Evolutionary conservation across 1,139 yeast species (phyloP), one percentile per base, ranked within the genome.

Genomic region (Hanseniaspora uvarum): DNA sequence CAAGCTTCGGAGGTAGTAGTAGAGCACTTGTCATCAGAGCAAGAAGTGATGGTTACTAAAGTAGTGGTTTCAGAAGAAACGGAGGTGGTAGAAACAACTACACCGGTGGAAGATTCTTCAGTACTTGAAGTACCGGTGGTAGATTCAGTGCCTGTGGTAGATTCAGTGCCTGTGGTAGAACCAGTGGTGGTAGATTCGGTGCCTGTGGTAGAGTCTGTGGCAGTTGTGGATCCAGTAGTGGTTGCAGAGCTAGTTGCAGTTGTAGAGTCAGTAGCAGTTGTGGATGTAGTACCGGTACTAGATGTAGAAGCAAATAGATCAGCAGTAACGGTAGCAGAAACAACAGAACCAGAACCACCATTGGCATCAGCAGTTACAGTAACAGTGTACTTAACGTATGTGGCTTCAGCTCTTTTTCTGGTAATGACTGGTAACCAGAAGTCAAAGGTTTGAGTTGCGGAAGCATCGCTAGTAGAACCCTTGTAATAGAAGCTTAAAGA

Each of bases 71-170:
- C 44, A 33, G 50, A 46, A 51, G 68, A 66, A 56, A 63, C 57
- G 52, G 66, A 46, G 56, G 66, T 65, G 21, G 31, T 18, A 57
- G 68, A 64, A 56, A 21, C 41, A 23, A n/a, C n/a, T n/a, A n/a
- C n/a, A n/a, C n/a, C n/a, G n/a, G n/a, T n/a, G n/a, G n/a, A n/a
- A n/a, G n/a, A n/a, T n/a, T n/a, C n/a, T n/a, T n/a, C n/a, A n/a
- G n/a, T n/a, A n/a, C n/a, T n/a, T n/a, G n/a, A n/a, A n/a, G n/a
- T n/a, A n/a, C n/a, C n/a, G n/a, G n/a, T n/a, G n/a, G n/a, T n/a
- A n/a, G n/a, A n/a, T n/a, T n/a, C n/a, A n/a, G n/a, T n/a, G n/a
- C n/a, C n/a, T n/a, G n/a, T n/a, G n/a, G n/a, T n/a, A n/a, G n/a
- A n/a, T n/a, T n/a, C n/a, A n/a, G n/a, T n/a, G n/a, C n/a, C n/a